A percentile compares a stretch with the other conserved stretches of the same genome.
Evolutionary conservation across 805 yeast genomes (phyloP).

Genomic region (Maudiozyma turicensis): DNA sequence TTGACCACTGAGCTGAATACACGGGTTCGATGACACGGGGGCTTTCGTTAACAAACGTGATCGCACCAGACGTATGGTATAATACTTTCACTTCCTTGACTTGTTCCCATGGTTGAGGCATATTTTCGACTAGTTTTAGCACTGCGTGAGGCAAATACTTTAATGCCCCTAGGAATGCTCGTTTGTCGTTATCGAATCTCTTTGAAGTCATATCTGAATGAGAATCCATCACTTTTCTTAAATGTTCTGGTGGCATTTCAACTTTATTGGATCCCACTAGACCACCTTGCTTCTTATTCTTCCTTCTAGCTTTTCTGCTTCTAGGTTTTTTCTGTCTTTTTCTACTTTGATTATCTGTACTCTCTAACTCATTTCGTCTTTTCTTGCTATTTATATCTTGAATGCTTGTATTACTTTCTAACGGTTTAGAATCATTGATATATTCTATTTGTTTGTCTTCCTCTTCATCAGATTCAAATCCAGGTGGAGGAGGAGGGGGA

Average conservation of each 20-base stretch:
- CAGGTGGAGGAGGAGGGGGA: conserved; percentile 8
- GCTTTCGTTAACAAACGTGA: conserved; percentile 85
- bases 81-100: conserved; percentile 76
- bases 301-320: conserved; percentile 6
- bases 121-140: conserved; percentile 77
- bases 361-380: background rate
- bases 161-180: conserved; percentile 81
- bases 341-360: background rate
- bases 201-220: conserved; percentile 80
- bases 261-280: conserved; percentile 51
- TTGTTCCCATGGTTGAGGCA: conserved; percentile 99
- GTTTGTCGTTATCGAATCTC: conserved; percentile 71
- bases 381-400: conserved; percentile 8
- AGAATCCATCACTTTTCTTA: conserved; percentile 70
- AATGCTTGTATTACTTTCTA: background rate
- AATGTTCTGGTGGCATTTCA: conserved; percentile 90
- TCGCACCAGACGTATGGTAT: conserved; percentile 88
- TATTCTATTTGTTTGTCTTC: too few relatives aligned
- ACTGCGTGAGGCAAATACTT: conserved; percentile 96
- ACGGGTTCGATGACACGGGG: conserved; percentile 91
- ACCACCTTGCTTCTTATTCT: conserved; percentile 26
- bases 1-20: conserved; percentile 91
- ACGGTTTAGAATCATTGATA: background rate
- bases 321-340: conserved; percentile 27
- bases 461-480: background rate